A percentile compares a stretch with the other conserved stretches of the same genome.
phyloP scores from a whole-genome alignment of 2,329 filamentous ascomycete species.

The Aphanocladium album region DNA sequence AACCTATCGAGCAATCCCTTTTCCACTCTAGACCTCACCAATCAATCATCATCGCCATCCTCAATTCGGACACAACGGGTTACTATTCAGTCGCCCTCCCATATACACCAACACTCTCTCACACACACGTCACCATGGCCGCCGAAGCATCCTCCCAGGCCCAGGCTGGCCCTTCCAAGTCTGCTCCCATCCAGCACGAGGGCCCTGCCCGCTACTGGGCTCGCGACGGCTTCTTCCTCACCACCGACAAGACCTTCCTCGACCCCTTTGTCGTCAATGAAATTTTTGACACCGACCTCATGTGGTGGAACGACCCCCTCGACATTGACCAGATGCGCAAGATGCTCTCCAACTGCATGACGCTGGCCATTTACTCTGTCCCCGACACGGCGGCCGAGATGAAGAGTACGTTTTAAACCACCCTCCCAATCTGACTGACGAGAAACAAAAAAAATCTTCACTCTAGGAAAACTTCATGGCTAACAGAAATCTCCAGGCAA shows the following conservation, averaged over 20 bases:
- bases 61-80: background rate
- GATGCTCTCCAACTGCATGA: conserved; percentile 54
- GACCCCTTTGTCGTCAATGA: conserved; percentile 49
- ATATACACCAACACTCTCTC: background rate
- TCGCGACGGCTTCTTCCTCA: conserved; percentile 53
- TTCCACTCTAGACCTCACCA: too few species aligned
- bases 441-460: too few species aligned
- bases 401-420: conserved; percentile 34
- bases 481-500: conserved; percentile 22
- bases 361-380: conserved; percentile 52
- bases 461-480: too few species aligned
- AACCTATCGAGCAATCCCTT: too few species aligned
- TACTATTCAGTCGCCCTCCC: background rate
- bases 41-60: background rate
- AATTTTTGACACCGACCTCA: conserved; percentile 49
- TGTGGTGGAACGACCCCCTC: conserved; percentile 57
- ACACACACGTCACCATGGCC: conserved; percentile 6
- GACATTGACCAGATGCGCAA: conserved; percentile 43
- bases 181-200: conserved; percentile 21
- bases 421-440: too few species aligned
- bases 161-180: conserved; percentile 9
- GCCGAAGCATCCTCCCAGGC: background rate
- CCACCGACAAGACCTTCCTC: conserved; percentile 53
- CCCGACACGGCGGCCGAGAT: conserved; percentile 34
- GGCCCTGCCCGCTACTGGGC: conserved; percentile 41